Conservation (phyloP, 345 rosid species). For the Camelina neglecta region DNA sequence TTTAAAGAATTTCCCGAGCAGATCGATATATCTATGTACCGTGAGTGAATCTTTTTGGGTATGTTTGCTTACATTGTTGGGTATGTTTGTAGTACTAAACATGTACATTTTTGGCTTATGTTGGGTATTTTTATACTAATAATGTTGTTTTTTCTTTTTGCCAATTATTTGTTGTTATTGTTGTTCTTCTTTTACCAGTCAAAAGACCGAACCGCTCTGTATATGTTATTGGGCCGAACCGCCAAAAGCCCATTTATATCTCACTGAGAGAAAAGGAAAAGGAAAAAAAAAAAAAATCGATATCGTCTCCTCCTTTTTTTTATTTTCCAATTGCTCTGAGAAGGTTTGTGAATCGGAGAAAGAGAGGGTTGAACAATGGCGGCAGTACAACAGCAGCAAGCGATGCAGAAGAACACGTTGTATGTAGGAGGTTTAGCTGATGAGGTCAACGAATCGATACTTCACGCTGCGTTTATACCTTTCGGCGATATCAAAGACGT, state of each 20-base stretch:
- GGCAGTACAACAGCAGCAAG: conserved; percentile 52
- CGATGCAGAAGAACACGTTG: conserved; percentile 95
- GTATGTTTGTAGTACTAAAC: too few species aligned
- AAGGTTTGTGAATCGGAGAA: not conserved
- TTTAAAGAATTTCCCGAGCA: too few species aligned
- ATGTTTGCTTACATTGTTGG: too few species aligned
- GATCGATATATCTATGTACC: too few species aligned
- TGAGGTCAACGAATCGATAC: conserved; percentile 92
- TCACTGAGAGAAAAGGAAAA: not conserved
- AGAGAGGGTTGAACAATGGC: conserved; percentile 19
- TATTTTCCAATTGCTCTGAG: not conserved
- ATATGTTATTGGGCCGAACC: conserved; percentile 5
- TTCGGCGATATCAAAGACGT: conserved; percentile 98
- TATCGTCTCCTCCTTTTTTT: not conserved
- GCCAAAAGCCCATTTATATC: conserved; percentile 5
- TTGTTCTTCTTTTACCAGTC: too few species aligned
- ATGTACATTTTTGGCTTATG: too few species aligned
- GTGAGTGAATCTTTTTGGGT: too few species aligned
- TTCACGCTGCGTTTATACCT: conserved; percentile 93
- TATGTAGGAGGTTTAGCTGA: conserved; percentile 97
- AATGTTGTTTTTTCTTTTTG: too few species aligned
- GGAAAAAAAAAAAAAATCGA: not conserved
- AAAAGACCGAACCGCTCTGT: too few species aligned
- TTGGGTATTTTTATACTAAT: too few species aligned
- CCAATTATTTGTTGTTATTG: too few species aligned